These are phyloP conservation scores for Russula dissimulans DNA, from an alignment of 768 basidiomycete species.

Conservation along the genomic window DNA sequence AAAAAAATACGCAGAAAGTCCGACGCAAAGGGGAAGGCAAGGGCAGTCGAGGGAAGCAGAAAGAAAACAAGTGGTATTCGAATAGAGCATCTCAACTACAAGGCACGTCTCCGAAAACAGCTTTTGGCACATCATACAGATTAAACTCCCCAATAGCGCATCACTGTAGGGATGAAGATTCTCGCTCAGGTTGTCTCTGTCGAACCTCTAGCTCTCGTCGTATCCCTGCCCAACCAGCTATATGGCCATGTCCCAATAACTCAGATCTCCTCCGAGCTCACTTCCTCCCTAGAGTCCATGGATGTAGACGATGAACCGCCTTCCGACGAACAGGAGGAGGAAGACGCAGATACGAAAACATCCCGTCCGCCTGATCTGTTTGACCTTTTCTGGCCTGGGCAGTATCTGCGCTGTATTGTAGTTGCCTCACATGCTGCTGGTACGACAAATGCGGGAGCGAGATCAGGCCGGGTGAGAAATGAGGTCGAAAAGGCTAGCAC, in stretches of 20 bases:
- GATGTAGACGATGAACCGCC: constrained; percentile 40
- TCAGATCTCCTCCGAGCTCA: constrained; percentile 75
- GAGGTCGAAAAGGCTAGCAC: constrained; percentile 59
- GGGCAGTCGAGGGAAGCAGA: constrained; percentile 28
- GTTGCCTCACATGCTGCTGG: constrained; percentile 60
- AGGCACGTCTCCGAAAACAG: constrained; percentile 37
- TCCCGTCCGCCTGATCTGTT: constrained; percentile 53
- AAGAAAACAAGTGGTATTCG: constrained; percentile 50
- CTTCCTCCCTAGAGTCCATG: constrained; percentile 54
- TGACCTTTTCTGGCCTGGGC: constrained; percentile 73
- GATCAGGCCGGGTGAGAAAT: constrained; percentile 55
- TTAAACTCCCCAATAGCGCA: constrained; percentile 43
- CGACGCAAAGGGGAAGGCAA: constrained; percentile 29
- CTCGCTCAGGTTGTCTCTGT: constrained; percentile 82
- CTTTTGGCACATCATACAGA: background rate
- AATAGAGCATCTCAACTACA: constrained; percentile 91
- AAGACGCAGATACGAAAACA: constrained; percentile 26
- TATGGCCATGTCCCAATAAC: constrained; percentile 92
- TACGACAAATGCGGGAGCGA: constrained; percentile 40
- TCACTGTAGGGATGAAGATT: constrained; percentile 76
- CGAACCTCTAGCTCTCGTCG: constrained; percentile 78
- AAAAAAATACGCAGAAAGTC: constrained; percentile 42
- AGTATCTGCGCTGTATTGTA: constrained; percentile 77
- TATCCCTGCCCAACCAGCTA: constrained; percentile 94
- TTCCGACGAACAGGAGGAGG: constrained; percentile 42